Conservation (phyloP, 345 rosid species). For the Gossypium sturtianum region DNA sequence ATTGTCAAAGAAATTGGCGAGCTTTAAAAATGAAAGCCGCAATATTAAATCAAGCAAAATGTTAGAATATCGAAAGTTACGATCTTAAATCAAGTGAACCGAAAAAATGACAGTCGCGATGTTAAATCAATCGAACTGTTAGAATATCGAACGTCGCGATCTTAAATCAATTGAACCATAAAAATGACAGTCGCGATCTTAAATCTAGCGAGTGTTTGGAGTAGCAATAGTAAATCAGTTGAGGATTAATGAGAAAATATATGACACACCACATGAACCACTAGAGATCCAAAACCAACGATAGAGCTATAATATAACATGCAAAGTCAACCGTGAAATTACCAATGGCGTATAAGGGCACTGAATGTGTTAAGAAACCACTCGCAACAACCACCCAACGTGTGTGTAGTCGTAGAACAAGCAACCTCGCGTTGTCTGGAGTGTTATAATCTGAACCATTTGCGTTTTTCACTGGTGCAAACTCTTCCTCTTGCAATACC, state of each 20-base stretch:
- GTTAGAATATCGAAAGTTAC: too few species aligned
- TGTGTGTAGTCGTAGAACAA: slow-evolving; percentile 70
- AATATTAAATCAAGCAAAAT: too few species aligned
- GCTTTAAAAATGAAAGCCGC: too few species aligned
- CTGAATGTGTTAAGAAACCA: slow-evolving; percentile 92
- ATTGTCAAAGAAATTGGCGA: too few species aligned
- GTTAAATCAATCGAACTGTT: too few species aligned
- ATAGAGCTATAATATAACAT: neutral
- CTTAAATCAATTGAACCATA: too few species aligned
- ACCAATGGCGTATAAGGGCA: slow-evolving; percentile 92
- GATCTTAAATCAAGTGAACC: too few species aligned
- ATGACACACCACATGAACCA: neutral
- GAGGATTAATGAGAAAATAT: neutral
- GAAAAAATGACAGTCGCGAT: too few species aligned
- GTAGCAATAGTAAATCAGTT: too few species aligned
- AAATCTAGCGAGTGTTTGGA: too few species aligned
- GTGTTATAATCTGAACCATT: slow-evolving; percentile 86
- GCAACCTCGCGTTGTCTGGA: slow-evolving; percentile 88
- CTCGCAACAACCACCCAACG: slow-evolving; percentile 97
- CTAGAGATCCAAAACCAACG: neutral
- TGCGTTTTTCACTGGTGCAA: slow-evolving; percentile 92
- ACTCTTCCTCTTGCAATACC: slow-evolving; percentile 91
- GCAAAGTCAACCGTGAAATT: slow-evolving; percentile 18
- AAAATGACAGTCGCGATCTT: too few species aligned
- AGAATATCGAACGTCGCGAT: too few species aligned